Base-by-base conservation (phyloP, 768 basidiomycete genomes). In the Rhodotorula toruloides region DNA sequence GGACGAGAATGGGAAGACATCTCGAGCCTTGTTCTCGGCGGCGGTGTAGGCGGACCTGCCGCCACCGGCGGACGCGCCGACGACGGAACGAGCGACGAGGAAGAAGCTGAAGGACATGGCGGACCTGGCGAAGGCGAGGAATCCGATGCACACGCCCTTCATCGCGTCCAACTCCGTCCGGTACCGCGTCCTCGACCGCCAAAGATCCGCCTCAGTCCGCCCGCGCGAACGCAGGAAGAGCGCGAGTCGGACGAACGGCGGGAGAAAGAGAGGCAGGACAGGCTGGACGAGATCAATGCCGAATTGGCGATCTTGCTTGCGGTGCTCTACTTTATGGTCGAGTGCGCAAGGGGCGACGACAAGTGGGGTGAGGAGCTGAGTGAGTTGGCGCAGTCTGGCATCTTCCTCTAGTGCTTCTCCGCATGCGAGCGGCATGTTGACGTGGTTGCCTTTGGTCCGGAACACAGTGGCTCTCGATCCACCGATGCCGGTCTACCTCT, bases 321-420 rank as follows among this genome's bases (percentile, higher is more conserved):
- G 14, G 90, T 97, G 86, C 80, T 97, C 49, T 99, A 98, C 77
- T 91, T 96, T 76, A 79, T 98, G 60, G 86, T 97, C 21, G 94
- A 98, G 79, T 83, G 92, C 34, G 91, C 91, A 78, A 88, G 94
- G 76, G 87, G 87, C 6, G 88, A 96, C 71, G 91, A 93, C 64
- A 87, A 91, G 73, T 97, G 98, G 76, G 92, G 90, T 4, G 92
- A 96, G 72, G 94, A 98, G 78, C 81, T 98, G 54, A 98, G 94
- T 96, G 78, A 81, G 93, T 77, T 62, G 39, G 58, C 65, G 36
- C 22, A 54, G 58, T 34, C 19, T 11, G 36, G 31, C 34, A 3
- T 44, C 46, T 27, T n/a, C n/a, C 2, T 16, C 4, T 37, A 14
- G 14, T 29, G 39, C 22, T 4, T 2, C 37, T 39, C 6, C n/a